Percentiles rank a stretch among this genome's conserved stretches.
Conservation (phyloP, 345 rosid species). For the Brassica carinata region DNA sequence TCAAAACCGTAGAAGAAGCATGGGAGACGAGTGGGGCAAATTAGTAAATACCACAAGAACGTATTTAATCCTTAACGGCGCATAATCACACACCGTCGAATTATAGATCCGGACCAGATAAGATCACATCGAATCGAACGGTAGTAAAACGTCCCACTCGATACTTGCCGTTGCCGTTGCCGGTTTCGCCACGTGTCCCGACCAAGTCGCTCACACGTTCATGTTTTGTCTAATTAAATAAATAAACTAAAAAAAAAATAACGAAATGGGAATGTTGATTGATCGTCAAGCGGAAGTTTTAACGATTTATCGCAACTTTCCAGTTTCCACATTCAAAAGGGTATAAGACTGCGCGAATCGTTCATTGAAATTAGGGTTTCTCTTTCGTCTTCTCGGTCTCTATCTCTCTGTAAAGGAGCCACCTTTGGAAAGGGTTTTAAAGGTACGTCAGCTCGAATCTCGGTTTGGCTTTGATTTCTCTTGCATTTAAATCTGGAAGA, state of each 20-base stretch:
- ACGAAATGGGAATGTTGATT: background rate
- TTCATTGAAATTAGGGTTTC: conserved; percentile 47
- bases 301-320: conserved; percentile 23
- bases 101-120: conserved; percentile 31
- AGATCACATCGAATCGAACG: conserved; percentile 34
- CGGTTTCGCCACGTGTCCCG: conserved; percentile 37
- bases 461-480: conserved; percentile 1
- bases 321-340: conserved; percentile 4
- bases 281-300: background rate
- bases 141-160: conserved; percentile 12
- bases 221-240: conserved; percentile 1
- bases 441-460: conserved; percentile 43
- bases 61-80: background rate
- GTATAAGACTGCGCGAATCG: conserved; percentile 41
- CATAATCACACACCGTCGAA: conserved; percentile 27
- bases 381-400: conserved; percentile 25
- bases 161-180: conserved; percentile 1
- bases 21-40: background rate
- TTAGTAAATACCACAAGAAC: background rate
- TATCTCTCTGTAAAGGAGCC: conserved; percentile 36
- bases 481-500: background rate
- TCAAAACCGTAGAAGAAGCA: background rate
- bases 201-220: conserved; percentile 39
- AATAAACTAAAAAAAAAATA: background rate
- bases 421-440: conserved; percentile 24